These are phyloP conservation scores for Penicillium sp. DNA, from an alignment of 2,329 filamentous ascomycete species.

Conservation along the genomic window DNA sequence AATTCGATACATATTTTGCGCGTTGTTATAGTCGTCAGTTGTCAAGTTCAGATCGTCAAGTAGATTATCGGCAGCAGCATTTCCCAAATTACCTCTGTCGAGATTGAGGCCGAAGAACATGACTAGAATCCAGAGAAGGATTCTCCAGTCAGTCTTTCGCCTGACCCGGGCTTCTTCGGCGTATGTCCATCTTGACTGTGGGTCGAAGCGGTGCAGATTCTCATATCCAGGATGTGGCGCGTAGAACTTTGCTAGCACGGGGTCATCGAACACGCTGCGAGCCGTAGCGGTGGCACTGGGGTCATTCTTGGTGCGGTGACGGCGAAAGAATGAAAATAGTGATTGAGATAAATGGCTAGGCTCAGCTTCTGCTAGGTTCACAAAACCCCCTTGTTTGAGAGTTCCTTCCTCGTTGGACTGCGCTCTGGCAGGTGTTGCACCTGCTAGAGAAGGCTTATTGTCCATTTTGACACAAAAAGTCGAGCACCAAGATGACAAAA, in stretches of 20 bases:
- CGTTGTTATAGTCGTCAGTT: conserved; percentile 36
- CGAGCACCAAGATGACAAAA: neutral
- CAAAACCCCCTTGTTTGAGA: neutral
- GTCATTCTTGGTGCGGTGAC: neutral
- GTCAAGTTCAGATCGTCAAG: conserved; percentile 27
- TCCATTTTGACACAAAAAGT: neutral
- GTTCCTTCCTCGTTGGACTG: neutral
- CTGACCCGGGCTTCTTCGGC: conserved; percentile 24
- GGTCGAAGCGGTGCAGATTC: conserved; percentile 41
- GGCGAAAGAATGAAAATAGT: neutral
- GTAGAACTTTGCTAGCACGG: conserved; percentile 36
- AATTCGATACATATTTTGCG: conserved; percentile 30
- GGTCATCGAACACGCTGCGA: conserved; percentile 46
- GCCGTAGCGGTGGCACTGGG: conserved; percentile 22
- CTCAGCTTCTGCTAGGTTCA: neutral
- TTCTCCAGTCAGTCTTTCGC: conserved; percentile 33
- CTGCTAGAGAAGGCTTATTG: neutral
- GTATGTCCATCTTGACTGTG: conserved; percentile 30
- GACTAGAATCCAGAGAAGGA: conserved; percentile 45
- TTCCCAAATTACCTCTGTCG: conserved; percentile 28
- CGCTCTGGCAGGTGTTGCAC: neutral
- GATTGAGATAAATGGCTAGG: neutral
- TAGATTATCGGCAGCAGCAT: conserved; percentile 29
- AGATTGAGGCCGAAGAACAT: conserved; percentile 45
- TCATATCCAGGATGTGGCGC: conserved; percentile 33